A percentile compares a stretch with the other conserved stretches of the same genome.
Evolutionary conservation across 805 yeast species (phyloP).

Genomic region (Saturnispora gosingensis): DNA sequence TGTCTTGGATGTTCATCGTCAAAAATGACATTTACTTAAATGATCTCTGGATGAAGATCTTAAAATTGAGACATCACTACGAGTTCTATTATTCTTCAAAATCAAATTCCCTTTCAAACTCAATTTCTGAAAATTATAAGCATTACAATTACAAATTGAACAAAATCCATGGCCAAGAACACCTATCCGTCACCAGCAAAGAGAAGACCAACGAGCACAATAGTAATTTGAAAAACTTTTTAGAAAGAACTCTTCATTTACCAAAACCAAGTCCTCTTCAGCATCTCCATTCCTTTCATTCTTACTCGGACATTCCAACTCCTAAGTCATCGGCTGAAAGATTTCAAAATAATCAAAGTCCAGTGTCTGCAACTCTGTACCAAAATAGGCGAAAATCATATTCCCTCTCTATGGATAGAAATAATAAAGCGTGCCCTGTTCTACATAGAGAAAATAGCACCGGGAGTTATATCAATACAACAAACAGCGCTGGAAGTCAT

Average conservation of each 20-base stretch:
- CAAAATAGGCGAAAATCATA: neutral
- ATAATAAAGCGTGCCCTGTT: constrained; percentile 3
- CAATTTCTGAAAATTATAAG: constrained; percentile 24
- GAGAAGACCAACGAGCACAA: constrained; percentile 26
- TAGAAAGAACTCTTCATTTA: constrained; percentile 21
- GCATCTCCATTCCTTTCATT: neutral
- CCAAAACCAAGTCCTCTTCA: constrained; percentile 3
- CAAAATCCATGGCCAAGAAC: constrained; percentile 16
- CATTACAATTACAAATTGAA: constrained; percentile 24
- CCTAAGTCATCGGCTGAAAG: neutral
- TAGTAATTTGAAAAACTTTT: constrained; percentile 25
- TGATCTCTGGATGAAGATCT: constrained; percentile 39
- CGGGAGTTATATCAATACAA: neutral
- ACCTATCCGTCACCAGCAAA: constrained; percentile 13
- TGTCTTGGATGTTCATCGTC: constrained; percentile 52
- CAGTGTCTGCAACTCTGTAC: neutral
- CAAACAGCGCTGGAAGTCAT: neutral
- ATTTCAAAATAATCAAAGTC: neutral
- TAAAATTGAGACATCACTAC: constrained; percentile 29
- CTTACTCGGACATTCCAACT: neutral
- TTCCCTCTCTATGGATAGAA: neutral
- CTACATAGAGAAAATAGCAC: neutral
- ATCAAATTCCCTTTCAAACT: constrained; percentile 22
- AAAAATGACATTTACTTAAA: constrained; percentile 50
- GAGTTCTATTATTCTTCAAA: constrained; percentile 28